Evolutionary conservation across 139 green algal species (phyloP).

Genomic region (Closterium sp.): DNA sequence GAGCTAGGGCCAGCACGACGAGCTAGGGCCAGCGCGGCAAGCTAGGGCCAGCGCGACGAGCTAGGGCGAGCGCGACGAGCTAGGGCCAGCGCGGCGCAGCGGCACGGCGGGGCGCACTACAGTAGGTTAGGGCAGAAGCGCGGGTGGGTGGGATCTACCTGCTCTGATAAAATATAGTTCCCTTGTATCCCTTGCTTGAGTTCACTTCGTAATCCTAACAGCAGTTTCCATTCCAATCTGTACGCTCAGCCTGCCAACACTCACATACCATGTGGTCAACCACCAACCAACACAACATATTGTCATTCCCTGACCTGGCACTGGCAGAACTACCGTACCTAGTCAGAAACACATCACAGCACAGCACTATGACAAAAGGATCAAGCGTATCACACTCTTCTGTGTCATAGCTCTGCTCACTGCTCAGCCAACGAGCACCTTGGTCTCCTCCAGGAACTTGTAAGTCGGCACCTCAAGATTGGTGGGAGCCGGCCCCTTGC

Average conservation of each 20-base stretch:
- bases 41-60: no score
- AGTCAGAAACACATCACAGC: not conserved
- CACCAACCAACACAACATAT: not conserved
- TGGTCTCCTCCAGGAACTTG: slow-evolving; percentile 74
- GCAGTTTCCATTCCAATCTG: not conserved
- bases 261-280: not conserved
- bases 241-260: not conserved
- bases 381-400: not conserved
- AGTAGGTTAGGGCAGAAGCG: no score
- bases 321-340: not conserved
- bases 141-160: no score
- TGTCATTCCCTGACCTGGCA: not conserved
- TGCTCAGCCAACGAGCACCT: slow-evolving; percentile 69
- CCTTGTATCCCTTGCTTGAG: no score
- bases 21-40: no score
- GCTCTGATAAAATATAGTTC: no score
- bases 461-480: slow-evolving; percentile 96
- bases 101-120: no score
- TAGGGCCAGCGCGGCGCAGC: no score
- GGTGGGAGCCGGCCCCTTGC: slow-evolving; percentile 93
- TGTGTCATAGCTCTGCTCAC: not conserved
- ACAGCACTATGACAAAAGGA: not conserved
- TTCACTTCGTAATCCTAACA: no score
- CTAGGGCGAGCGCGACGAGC: no score
- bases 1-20: no score